Evolutionary conservation across 176 grass and related monocot species (phyloP), one percentile per base, ranked within the genome.

Genomic region (Oropetium thomaeum): DNA sequence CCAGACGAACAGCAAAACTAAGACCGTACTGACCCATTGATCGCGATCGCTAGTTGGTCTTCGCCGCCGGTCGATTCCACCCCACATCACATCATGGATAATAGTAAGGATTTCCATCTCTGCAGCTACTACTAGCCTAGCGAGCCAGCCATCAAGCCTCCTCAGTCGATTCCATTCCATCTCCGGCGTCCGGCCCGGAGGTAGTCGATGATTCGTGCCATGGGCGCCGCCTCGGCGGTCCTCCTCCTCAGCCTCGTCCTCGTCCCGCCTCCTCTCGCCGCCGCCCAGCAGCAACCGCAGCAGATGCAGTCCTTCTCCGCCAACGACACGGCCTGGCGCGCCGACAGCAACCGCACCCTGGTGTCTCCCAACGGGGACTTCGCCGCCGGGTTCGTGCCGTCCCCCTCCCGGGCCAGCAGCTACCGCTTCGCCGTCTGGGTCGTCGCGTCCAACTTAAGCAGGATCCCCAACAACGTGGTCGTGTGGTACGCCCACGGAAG

Each of bases 371-470:
- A 39, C 0, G 1, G 65, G 15, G 66, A 43, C 79, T 93, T 93
- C 73, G 83, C 79, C 34, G 93, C 93, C 67, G 93, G 93, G 5
- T 93, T 93, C 85, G 0, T 38, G 67, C 27, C 3, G 20, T 27
- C 61, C 16, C 0, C 8, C 19, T 49, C 79, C 2, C 20, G 71
- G 4, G 1, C 19, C 15, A 16, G 4, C 26, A 71, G 5, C 10
- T 93, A 37, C 79, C 51, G 60, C 43, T 97, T 97, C 69, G 75
- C 87, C 62, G 83, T 93, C 49, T 93, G 90, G 93, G 82, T 97
- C 30, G 54, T 53, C 10, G 41, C 28, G 20, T 26, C 40, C 51
- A 54, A 40, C 61, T 1, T 64, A 38, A 29, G 13, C 8, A 34
- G 64, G 16, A 44, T 14, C 8, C 5, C 13, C 0, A 14, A 48